Percentiles rank a stretch among this genome's conserved stretches.
Conservation (phyloP, 139 green algal species). For the Yamagishiella unicocca region DNA sequence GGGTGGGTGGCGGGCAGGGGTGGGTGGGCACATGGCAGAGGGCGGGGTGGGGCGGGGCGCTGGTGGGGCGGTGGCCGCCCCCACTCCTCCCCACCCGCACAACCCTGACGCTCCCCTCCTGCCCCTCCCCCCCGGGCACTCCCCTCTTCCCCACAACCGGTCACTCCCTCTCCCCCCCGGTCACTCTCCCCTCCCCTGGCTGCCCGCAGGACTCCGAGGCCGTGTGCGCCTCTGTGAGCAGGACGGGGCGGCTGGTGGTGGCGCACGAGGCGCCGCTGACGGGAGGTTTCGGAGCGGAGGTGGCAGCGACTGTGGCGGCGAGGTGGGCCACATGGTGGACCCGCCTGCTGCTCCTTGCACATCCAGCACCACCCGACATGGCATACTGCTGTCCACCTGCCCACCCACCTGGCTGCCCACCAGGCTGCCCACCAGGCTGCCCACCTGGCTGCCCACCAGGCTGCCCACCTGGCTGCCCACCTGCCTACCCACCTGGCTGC, state of each 20-base stretch:
- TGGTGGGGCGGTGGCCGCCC: neutral
- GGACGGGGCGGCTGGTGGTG: constrained; percentile 86
- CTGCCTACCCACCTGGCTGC: too few relatives aligned
- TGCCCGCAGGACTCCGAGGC: constrained; percentile 68
- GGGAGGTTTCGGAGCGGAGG: constrained; percentile 87
- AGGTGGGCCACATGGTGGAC: too few relatives aligned
- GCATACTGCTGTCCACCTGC: too few relatives aligned
- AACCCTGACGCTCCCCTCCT: neutral
- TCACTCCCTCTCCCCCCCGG: too few relatives aligned
- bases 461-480: too few relatives aligned
- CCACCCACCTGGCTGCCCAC: too few relatives aligned
- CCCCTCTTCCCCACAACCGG: too few relatives aligned
- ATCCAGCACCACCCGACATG: too few relatives aligned
- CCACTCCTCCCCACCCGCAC: neutral
- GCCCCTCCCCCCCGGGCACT: neutral
- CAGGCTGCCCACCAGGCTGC: too few relatives aligned
- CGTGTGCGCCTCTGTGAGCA: constrained; percentile 70
- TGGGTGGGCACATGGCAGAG: neutral
- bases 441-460: too few relatives aligned
- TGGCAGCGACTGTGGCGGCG: constrained; percentile 73
- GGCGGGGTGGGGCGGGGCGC: neutral
- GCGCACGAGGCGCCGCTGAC: constrained; percentile 93
- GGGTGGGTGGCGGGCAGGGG: constrained; percentile 53
- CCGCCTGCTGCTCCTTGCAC: too few relatives aligned
- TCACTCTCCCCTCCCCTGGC: too few relatives aligned